A percentile compares a stretch with the other conserved stretches of the same genome.
phyloP scores from a whole-genome alignment of 345 rosid species.

The Melastoma malabathricum region DNA sequence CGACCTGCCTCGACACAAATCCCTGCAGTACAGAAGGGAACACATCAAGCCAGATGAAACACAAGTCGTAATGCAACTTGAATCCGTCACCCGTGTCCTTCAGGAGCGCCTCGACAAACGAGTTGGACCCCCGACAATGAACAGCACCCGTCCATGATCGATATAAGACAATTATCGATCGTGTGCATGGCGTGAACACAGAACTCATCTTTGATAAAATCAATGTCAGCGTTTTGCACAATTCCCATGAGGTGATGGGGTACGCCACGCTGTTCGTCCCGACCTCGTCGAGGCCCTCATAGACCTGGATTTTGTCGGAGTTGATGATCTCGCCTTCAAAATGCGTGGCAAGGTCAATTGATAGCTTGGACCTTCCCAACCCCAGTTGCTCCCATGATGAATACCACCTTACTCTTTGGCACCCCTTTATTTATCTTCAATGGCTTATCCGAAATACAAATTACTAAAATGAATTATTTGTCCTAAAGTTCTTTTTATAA shows the following conservation, averaged over 20 bases:
- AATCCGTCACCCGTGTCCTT: not conserved
- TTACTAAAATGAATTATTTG: too few relatives aligned
- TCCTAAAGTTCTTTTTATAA: too few relatives aligned
- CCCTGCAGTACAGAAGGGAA: not conserved
- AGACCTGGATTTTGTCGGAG: slow-evolving; percentile 14
- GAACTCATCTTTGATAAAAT: slow-evolving; percentile 5
- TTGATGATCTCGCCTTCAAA: slow-evolving; percentile 8
- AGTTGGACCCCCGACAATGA: slow-evolving; percentile 11
- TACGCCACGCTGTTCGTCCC: slow-evolving; percentile 9
- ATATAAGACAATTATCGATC: not conserved
- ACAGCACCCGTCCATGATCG: not conserved
- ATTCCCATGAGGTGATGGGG: slow-evolving; percentile 11
- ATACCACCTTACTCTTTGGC: slow-evolving; percentile 6
- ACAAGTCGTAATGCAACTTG: not conserved
- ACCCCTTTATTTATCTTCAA: not conserved
- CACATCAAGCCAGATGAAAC: slow-evolving; percentile 13
- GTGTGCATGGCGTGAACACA: not conserved
- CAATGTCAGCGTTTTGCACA: slow-evolving; percentile 1
- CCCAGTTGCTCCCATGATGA: slow-evolving; percentile 15
- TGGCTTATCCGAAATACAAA: too few relatives aligned
- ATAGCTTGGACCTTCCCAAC: slow-evolving; percentile 12
- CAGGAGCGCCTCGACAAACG: slow-evolving; percentile 8
- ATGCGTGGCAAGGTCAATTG: slow-evolving; percentile 5
- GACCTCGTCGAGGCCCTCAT: slow-evolving; percentile 13
- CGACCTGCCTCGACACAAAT: slow-evolving; percentile 2